These are phyloP conservation scores for Penicillium sp. DNA, from an alignment of 2,329 filamentous ascomycete genomes.

Conservation along the genomic window DNA sequence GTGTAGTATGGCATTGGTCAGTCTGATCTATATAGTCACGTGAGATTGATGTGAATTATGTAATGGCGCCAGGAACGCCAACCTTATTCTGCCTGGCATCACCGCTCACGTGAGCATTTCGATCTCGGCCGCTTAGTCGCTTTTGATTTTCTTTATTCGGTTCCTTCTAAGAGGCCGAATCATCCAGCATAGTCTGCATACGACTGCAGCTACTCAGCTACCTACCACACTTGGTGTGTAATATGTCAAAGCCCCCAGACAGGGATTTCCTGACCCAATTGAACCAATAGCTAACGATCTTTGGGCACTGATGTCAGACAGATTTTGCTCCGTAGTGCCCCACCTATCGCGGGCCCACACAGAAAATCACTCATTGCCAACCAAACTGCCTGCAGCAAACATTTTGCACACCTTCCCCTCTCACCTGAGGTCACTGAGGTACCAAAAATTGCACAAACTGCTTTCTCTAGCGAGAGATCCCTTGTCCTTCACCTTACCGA, in stretches of 20 bases:
- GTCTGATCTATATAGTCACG: neutral
- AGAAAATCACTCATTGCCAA: conserved; percentile 28
- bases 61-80: conserved; percentile 9
- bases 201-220: neutral
- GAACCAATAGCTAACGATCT: conserved; percentile 5
- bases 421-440: conserved; percentile 16
- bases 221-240: neutral
- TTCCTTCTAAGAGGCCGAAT: neutral
- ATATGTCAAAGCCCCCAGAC: neutral
- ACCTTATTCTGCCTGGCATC: conserved; percentile 10
- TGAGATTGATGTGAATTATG: neutral
- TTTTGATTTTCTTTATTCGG: neutral
- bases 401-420: conserved; percentile 20
- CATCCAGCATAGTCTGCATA: conserved; percentile 6
- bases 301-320: conserved; percentile 23
- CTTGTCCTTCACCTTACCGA: conserved; percentile 4
- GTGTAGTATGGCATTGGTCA: too few relatives aligned
- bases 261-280: neutral
- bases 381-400: conserved; percentile 19
- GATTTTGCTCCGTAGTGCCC: conserved; percentile 23
- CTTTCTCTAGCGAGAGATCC: conserved; percentile 4
- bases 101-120: conserved; percentile 14
- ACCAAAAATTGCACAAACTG: conserved; percentile 3
- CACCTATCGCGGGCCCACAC: conserved; percentile 26
- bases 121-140: neutral